Conservation (phyloP, 1,139 yeast genomes). For the Lodderomyces parapsilosis region DNA sequence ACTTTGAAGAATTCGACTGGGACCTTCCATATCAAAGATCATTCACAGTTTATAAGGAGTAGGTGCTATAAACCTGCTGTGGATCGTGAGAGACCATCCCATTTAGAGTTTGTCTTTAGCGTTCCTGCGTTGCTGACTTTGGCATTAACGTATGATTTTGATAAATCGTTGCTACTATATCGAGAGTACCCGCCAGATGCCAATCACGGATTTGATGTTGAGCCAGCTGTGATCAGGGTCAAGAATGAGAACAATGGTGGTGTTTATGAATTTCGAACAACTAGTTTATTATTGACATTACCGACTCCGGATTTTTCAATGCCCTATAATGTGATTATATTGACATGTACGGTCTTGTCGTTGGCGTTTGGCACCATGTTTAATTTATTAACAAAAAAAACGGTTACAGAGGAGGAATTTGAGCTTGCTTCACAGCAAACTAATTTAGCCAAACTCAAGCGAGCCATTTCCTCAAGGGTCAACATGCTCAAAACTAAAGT, state of each 20-base stretch:
- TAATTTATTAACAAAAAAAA: conserved; percentile 72
- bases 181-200: conserved; percentile 99
- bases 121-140: conserved; percentile 67
- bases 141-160: conserved; percentile 74
- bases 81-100: conserved; percentile 81
- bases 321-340: conserved; percentile 97
- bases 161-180: conserved; percentile 77
- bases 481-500: conserved; percentile 5
- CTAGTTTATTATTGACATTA: conserved; percentile 77
- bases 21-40: conserved; percentile 18
- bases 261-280: conserved; percentile 69
- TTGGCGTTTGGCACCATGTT: conserved; percentile 84
- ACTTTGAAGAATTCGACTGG: conserved; percentile 19
- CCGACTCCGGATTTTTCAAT: conserved; percentile 98
- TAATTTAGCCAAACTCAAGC: conserved; percentile 23
- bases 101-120: conserved; percentile 63
- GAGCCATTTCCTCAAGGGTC: background rate
- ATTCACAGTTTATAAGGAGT: conserved; percentile 36
- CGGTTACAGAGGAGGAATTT: conserved; percentile 76
- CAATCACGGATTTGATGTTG: conserved; percentile 93
- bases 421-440: conserved; percentile 37
- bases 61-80: conserved; percentile 72
- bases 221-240: conserved; percentile 78
- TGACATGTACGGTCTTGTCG: conserved; percentile 93
- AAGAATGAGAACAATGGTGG: conserved; percentile 22